Evolutionary conservation across 345 rosid genomes (phyloP), one percentile per base, ranked within the genome.

Genomic region (Cardamine resedifolia): DNA sequence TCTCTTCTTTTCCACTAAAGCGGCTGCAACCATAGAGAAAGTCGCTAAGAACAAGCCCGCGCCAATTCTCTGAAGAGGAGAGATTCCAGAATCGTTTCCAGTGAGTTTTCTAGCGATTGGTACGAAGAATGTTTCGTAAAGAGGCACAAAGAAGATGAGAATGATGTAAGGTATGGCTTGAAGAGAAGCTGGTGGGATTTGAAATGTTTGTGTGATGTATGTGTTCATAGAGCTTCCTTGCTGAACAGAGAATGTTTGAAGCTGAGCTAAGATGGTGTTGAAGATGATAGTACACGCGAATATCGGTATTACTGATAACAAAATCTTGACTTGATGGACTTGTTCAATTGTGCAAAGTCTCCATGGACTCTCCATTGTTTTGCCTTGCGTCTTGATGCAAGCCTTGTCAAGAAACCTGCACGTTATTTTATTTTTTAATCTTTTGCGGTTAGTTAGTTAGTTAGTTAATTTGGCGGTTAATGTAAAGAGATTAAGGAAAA

Each of bases 361-460:
- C 99, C 99, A 95, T 65, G 93, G 96, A 68, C 88, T 83, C 82
- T 94, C 97, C 5, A 48, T 71, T 71, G 66, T 28, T 55, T 80
- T 90, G 33, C 81, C 92, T 62, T 89, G 79, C 39, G 62, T 77
- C 74, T 74, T 89, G 69, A 91, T 85, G 87, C 92, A 91, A 10
- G 96, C 99, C 76, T 91, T 95, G 73, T 95, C 90, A 80, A 95
- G 82, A 82, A 88, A 95, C 83, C 98, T 93, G 68, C 74, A 74
- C 7, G 27, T 47, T 26, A 26, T 27, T 5, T 12, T 43, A 4
- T 45, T 45, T 18, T 2, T 23, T 9, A n/a, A n/a, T n/a, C 12
- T 47, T 19, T 19, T n/a, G n/a, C n/a, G 31, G 51, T 26, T 26
- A 34, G 56, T 50, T 48, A 14, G 36, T 39, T 38, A 43, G 57